Evolutionary conservation across 495 filamentous ascomycete genomes (phyloP), one percentile per base, ranked within the genome.

Genomic region (Penicillium soppii): DNA sequence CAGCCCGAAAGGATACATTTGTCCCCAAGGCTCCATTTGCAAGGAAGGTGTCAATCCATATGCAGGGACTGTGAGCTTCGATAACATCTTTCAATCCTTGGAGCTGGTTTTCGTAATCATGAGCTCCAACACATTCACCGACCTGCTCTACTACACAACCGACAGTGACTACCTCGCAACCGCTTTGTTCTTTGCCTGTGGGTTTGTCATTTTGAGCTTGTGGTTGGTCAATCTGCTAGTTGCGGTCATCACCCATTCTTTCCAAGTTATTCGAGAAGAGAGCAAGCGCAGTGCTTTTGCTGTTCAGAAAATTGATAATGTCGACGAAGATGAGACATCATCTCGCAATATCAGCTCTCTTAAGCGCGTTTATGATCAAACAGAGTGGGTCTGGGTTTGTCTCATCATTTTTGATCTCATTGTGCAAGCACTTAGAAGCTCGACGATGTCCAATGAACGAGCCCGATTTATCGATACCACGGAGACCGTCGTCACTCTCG

Each of bases 101-200:
- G 90, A 97, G 70, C 70, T 97, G 38, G 92, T 99, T n/a, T 99
- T 99, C 67, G 91, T 99, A 30, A 84, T 97, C 56, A 97, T 99
- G 90, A 95, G 88, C 57, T 90, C 90, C 13, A 99, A 99, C 69
- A 97, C 94, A 0, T 97, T 92, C 65, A 86, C 91, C 1, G 91
- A 97, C 62, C 69, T 99, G 25, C 87, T 99, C 65, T 97, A 99
- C 63, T 90, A 89, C 57, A 90, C 90, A 13, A 89, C 86, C 25
- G 83, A 95, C 63, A 95, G 87, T 48, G 94, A 99, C 58, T 97
- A 94, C 57, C 81, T 96, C 20, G 82, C 87, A 1, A 80, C 89
- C 4, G 89, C 92, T 7, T 70, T 94, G 6, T 95, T 91, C 71
- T 96, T 95, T 55, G 91, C 86, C 21, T 81, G 78, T 50, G 91